These are phyloP conservation scores for Chlorencoelia australis DNA, from an alignment of 2,329 filamentous ascomycete species.

Conservation along the genomic window DNA sequence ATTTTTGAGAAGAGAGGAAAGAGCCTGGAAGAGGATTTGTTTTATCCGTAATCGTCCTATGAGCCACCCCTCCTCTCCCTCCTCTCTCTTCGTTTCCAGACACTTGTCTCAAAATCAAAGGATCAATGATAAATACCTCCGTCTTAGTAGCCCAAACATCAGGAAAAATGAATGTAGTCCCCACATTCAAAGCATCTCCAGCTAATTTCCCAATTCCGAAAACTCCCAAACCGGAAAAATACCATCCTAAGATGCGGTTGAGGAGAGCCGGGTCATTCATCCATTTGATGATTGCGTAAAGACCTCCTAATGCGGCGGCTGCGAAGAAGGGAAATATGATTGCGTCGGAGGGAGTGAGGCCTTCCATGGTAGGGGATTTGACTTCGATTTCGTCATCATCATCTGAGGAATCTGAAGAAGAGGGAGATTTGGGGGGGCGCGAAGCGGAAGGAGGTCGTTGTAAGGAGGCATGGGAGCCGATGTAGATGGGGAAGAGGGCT, in stretches of 20 bases:
- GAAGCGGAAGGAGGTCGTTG: slow-evolving; percentile 72
- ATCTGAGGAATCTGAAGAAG: slow-evolving; percentile 32
- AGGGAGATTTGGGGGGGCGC: slow-evolving; percentile 31
- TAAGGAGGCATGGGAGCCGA: slow-evolving; percentile 76
- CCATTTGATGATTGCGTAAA: slow-evolving; percentile 88
- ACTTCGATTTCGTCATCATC: slow-evolving; percentile 44
- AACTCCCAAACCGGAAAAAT: slow-evolving; percentile 74
- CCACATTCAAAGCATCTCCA: slow-evolving; percentile 58
- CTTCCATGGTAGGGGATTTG: slow-evolving; percentile 50
- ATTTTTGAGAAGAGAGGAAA: slow-evolving; percentile 27
- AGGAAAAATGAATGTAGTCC: slow-evolving; percentile 63
- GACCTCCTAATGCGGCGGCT: slow-evolving; percentile 55
- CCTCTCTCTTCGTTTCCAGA: slow-evolving; percentile 8
- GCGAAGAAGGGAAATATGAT: slow-evolving; percentile 77
- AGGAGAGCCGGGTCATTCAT: slow-evolving; percentile 71
- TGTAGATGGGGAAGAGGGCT: slow-evolving; percentile 73
- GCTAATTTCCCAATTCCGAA: slow-evolving; percentile 65
- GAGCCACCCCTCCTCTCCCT: neutral
- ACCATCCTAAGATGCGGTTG: slow-evolving; percentile 73
- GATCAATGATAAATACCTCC: slow-evolving; percentile 38
- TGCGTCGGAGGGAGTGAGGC: slow-evolving; percentile 66
- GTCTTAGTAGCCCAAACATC: slow-evolving; percentile 49
- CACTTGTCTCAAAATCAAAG: slow-evolving; percentile 21
- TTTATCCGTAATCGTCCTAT: slow-evolving; percentile 17
- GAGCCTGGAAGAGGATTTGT: slow-evolving; percentile 33